A percentile compares a stretch with the other conserved stretches of the same genome.
These are phyloP conservation scores for Oryza nivara DNA, from an alignment of 176 grass and related monocot species.

Conservation along the genomic window DNA sequence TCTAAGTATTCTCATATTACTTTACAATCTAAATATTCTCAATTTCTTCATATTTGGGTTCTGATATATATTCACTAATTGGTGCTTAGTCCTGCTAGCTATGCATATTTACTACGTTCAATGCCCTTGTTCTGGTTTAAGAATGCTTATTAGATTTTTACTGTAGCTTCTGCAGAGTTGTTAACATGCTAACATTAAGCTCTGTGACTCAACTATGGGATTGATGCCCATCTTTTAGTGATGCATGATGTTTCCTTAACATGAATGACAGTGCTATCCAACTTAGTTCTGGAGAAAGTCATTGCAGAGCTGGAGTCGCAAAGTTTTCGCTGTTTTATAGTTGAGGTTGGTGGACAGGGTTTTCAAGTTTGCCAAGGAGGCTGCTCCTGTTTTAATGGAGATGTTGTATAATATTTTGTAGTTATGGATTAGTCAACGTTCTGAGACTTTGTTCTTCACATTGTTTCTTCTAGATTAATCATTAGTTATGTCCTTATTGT, in stretches of 20 bases:
- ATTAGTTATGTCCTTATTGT: background rate
- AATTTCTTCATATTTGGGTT: background rate
- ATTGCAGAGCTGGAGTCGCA: constrained; percentile 60
- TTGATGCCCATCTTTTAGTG: background rate
- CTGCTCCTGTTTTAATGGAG: constrained; percentile 5
- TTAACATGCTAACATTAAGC: background rate
- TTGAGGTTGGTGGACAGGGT: constrained; percentile 77
- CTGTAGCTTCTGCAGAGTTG: background rate
- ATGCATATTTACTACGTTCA: background rate
- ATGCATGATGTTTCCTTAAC: constrained; percentile 55
- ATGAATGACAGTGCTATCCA: constrained; percentile 52
- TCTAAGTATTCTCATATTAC: background rate
- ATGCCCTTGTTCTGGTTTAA: constrained; percentile 17
- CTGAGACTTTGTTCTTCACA: background rate
- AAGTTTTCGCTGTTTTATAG: constrained; percentile 76
- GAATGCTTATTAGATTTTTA: background rate
- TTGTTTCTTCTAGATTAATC: background rate
- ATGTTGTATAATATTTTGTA: constrained; percentile 35
- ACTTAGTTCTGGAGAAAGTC: constrained; percentile 56
- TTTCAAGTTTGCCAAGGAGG: constrained; percentile 58
- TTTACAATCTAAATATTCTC: too few relatives aligned
- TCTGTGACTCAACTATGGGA: background rate
- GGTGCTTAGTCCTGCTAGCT: background rate
- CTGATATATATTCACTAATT: background rate
- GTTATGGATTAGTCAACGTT: background rate